A percentile compares a stretch with the other conserved stretches of the same genome.
Conservation (phyloP, 179 eudicot genomes). For the Spinacia oleracea region DNA sequence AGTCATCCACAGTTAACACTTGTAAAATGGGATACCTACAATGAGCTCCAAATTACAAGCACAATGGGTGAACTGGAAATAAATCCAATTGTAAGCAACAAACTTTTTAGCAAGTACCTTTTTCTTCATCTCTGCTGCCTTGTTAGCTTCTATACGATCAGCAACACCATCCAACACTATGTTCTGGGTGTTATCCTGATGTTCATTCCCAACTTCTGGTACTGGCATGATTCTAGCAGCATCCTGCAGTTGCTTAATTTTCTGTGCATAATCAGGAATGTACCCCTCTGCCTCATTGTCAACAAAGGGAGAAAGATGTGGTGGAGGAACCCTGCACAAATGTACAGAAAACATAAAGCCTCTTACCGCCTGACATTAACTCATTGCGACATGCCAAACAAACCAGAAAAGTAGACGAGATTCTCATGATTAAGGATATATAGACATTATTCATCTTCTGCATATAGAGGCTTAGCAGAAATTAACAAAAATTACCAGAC, state of each 20-base stretch:
- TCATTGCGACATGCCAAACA: background rate
- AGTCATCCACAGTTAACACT: background rate
- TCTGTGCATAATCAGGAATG: slow-evolving; percentile 84
- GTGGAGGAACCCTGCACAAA: slow-evolving; percentile 76
- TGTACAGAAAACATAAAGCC: background rate
- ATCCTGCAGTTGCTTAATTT: slow-evolving; percentile 72
- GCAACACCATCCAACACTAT: slow-evolving; percentile 67
- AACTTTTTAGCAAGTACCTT: slow-evolving; percentile 48
- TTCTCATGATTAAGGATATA: background rate
- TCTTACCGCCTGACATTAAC: background rate
- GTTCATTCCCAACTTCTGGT: slow-evolving; percentile 73
- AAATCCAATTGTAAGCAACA: background rate
- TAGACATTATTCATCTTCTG: background rate
- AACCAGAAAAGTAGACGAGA: background rate
- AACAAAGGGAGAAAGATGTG: slow-evolving; percentile 95
- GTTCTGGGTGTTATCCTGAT: slow-evolving; percentile 68
- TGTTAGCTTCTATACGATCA: slow-evolving; percentile 67
- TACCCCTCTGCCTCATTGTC: slow-evolving; percentile 87
- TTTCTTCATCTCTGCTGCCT: slow-evolving; percentile 66
- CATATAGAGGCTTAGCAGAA: background rate
- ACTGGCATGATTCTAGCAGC: slow-evolving; percentile 82
- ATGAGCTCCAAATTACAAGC: background rate
- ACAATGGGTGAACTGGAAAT: background rate
- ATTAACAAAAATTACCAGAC: background rate
- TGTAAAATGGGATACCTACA: background rate